Conservation (phyloP, 352 stramenopile species). For the Globisporangium nagaii region DNA sequence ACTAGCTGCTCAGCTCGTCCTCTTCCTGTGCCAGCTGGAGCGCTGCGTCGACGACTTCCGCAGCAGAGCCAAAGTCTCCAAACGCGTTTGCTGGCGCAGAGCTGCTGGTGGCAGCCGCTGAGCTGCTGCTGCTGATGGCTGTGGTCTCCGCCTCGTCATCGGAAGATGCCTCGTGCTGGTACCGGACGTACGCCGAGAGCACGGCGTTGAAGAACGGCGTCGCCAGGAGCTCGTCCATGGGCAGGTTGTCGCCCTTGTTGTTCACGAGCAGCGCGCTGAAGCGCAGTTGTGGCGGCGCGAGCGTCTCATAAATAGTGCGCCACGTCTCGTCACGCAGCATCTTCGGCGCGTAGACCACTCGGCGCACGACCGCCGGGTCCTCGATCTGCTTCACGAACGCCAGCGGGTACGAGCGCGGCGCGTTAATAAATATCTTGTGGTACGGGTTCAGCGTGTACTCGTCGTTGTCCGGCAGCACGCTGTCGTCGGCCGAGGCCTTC, state of each 20-base stretch:
- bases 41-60: conserved; percentile 49
- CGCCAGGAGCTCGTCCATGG: conserved; percentile 53
- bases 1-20: conserved; percentile 33
- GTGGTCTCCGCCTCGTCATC: conserved; percentile 1
- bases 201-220: conserved; percentile 63
- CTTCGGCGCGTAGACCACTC: conserved; percentile 58
- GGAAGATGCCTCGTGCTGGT: conserved; percentile 22
- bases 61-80: conserved; percentile 30
- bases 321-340: conserved; percentile 70
- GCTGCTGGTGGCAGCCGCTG: conserved; percentile 8
- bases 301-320: conserved; percentile 62
- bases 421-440: conserved; percentile 85
- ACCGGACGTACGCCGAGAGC: conserved; percentile 56
- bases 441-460: conserved; percentile 68
- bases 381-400: conserved; percentile 38
- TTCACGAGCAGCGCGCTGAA: conserved; percentile 50
- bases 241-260: conserved; percentile 61
- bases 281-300: conserved; percentile 46
- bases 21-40: conserved; percentile 57
- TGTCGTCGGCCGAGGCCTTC: conserved; percentile 25
- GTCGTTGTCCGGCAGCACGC: conserved; percentile 35
- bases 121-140: background rate
- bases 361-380: conserved; percentile 31
- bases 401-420: conserved; percentile 59
- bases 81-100: conserved; percentile 15